phyloP scores from a whole-genome alignment of 305 asterid genomes.

The Coffea humblotiana region DNA sequence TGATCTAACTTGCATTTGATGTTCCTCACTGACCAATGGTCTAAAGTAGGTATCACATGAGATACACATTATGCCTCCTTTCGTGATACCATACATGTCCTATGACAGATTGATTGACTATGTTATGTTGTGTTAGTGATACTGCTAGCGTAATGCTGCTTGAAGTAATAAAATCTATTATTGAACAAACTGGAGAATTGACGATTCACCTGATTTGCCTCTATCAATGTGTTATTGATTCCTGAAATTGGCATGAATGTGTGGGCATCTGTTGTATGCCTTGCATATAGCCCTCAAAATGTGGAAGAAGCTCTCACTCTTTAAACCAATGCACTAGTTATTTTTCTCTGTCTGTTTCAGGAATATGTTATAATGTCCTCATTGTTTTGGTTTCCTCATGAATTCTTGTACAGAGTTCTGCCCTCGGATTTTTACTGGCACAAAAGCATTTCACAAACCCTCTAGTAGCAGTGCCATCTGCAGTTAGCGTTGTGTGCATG shows the following conservation, averaged over 20 bases:
- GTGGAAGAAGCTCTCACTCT: background rate
- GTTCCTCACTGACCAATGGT: background rate
- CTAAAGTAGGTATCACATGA: too few relatives aligned
- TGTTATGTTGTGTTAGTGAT: background rate
- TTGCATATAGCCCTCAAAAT: background rate
- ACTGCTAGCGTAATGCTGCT: background rate
- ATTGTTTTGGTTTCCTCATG: background rate
- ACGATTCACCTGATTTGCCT: background rate
- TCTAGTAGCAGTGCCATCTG: slow-evolving; percentile 95
- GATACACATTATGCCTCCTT: background rate
- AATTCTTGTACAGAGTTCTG: slow-evolving; percentile 68
- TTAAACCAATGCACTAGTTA: too few relatives aligned
- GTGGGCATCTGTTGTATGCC: background rate
- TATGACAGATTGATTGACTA: background rate
- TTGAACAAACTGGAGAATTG: background rate
- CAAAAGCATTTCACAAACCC: slow-evolving; percentile 97
- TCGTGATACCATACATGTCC: background rate
- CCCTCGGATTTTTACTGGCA: slow-evolving; percentile 89
- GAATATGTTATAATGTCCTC: background rate
- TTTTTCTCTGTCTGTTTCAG: background rate
- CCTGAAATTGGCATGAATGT: background rate
- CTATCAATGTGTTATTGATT: background rate
- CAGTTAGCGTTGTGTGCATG: slow-evolving; percentile 99
- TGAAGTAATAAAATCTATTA: background rate
- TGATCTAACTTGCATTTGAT: background rate